These are phyloP conservation scores for Rheum nobile DNA, from an alignment of 148 eudicot genomes.

Conservation along the genomic window DNA sequence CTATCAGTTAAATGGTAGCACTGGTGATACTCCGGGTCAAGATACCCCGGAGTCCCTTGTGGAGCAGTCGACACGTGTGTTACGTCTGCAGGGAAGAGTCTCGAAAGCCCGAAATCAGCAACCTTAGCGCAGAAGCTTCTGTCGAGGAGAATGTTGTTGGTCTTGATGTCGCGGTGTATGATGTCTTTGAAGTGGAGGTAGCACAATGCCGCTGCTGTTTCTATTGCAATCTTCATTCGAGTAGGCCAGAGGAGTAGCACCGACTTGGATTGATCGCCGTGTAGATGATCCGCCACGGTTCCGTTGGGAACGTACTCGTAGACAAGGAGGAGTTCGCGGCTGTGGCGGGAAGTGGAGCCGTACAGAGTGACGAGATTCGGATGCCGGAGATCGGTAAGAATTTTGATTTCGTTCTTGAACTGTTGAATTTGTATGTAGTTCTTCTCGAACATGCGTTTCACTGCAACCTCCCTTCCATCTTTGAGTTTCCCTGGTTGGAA, in stretches of 20 bases:
- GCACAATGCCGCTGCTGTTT: neutral
- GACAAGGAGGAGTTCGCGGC: neutral
- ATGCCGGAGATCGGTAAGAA: neutral
- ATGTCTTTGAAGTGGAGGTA: neutral
- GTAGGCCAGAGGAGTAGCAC: neutral
- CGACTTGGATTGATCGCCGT: neutral
- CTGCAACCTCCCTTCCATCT: conserved; percentile 7
- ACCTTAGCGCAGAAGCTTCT: neutral
- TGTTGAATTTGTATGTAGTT: neutral
- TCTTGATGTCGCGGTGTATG: neutral
- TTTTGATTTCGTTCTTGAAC: neutral
- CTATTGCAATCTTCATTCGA: neutral
- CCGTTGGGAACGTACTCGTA: conserved; percentile 3
- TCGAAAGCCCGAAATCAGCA: conserved; percentile 1
- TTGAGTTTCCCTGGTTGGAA: neutral
- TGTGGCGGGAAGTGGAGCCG: neutral
- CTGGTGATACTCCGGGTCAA: neutral
- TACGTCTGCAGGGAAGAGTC: neutral
- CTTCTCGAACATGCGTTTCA: conserved; percentile 1
- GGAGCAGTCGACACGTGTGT: neutral
- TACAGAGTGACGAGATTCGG: neutral
- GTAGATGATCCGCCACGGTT: neutral
- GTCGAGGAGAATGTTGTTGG: neutral
- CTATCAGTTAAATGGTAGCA: neutral
- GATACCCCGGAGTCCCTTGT: neutral